Base-by-base conservation (phyloP, 331 rosid species). In the Malus hybrid region DNA sequence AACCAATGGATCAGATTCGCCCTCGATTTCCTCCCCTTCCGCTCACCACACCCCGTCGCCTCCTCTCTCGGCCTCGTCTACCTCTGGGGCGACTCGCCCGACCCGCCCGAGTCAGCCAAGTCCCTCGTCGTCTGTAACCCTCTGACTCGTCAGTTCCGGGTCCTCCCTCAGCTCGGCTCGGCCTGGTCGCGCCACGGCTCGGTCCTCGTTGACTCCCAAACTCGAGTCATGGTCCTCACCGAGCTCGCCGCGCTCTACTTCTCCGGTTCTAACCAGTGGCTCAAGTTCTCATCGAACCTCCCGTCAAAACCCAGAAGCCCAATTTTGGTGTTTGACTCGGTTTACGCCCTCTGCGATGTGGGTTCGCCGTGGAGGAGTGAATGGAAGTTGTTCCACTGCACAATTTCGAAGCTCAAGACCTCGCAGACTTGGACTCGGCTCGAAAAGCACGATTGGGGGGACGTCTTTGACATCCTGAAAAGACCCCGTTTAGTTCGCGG, bases 161-260 rank as follows among this genome's bases (percentile, higher is more conserved):
- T 80, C 44, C 84, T 93, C 65, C 98, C 98, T 0, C 96, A 78
- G 71, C 87, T 91, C 4, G 98, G 98, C 29, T 93, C 98, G 10
- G 98, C 98, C 14, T 93, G 98, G 98, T 90, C 96, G 5, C 86
- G 96, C 31, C 98, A 93, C 46, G 98, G 97, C n/a, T 80, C 90
- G 7, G 97, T 93, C 48, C 85, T 93, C 5, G 96, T 88, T 7
- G 96, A 93, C 81, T 67, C 91, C n/a, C 79, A 81, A 2, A 80
- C 78, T 50, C 87, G 87, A 16, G 98, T 91, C 56, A 91, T 91
- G 93, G 97, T 93, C 4, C 78, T 93, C 22, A 90, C 96, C 0
- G 97, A 93, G 31, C 93, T 91, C 59, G 98, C 96, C 6, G 94
- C 90, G 7, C 88, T 93, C 6, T 89, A 91, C 76, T 89, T 86